phyloP scores from a whole-genome alignment of 441 rosid genomes.

The Sinapis alba region DNA sequence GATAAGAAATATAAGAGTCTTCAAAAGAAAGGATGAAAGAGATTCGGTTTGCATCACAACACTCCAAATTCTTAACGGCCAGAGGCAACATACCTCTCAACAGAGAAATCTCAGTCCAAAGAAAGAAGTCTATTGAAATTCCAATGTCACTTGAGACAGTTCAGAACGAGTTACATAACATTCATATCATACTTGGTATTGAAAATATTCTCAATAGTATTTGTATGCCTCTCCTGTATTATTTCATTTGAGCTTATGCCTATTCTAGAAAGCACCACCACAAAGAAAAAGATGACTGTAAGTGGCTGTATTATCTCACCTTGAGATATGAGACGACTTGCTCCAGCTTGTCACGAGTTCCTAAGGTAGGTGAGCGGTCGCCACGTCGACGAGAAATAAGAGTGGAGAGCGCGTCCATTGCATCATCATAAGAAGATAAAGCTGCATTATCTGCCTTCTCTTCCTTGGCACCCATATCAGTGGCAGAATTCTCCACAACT shows the following conservation, averaged over 20 bases:
- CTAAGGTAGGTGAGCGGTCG: conserved; percentile 43
- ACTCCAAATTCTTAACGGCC: background rate
- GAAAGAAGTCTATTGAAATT: background rate
- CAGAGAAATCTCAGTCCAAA: background rate
- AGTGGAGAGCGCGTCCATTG: conserved; percentile 86
- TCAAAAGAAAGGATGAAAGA: background rate
- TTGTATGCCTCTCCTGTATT: background rate
- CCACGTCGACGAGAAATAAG: conserved; percentile 74
- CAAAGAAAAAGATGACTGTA: background rate
- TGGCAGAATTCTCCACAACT: conserved; percentile 42
- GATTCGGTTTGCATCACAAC: background rate
- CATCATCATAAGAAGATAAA: conserved; percentile 70
- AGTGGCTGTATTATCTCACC: conserved; percentile 37
- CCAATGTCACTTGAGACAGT: background rate
- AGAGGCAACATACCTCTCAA: conserved; percentile 6
- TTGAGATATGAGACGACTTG: conserved; percentile 69
- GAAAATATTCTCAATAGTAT: background rate
- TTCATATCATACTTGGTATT: background rate
- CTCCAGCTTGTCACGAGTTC: conserved; percentile 58
- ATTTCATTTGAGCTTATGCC: background rate
- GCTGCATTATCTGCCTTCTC: conserved; percentile 41
- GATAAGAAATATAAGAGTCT: too few species aligned
- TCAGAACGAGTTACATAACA: conserved; percentile 7
- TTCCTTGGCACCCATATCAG: conserved; percentile 41
- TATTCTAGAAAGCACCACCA: background rate